These are phyloP conservation scores for Epithemia pelagica DNA, from an alignment of 108 stramenopile genomes.

Conservation along the genomic window DNA sequence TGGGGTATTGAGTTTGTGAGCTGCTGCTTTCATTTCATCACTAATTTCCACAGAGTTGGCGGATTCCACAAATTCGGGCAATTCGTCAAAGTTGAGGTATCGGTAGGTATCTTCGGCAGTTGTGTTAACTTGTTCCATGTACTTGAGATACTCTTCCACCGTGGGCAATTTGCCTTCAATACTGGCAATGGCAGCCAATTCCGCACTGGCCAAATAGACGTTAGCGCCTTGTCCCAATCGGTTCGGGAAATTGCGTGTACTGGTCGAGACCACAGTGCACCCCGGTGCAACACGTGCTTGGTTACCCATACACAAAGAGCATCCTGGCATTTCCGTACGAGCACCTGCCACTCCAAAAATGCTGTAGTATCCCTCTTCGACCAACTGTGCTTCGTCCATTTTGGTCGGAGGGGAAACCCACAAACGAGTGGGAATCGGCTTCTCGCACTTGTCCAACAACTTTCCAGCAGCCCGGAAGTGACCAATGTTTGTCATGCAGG, in stretches of 20 bases:
- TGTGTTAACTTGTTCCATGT: constrained; percentile 72
- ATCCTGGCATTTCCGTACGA: constrained; percentile 95
- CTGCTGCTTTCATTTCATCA: constrained; percentile 84
- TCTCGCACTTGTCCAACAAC: constrained; percentile 54
- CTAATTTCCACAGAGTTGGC: constrained; percentile 80
- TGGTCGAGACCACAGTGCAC: constrained; percentile 88
- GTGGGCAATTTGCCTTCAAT: constrained; percentile 87
- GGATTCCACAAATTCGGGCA: constrained; percentile 80
- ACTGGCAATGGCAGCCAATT: constrained; percentile 83
- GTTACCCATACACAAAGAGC: constrained; percentile 96
- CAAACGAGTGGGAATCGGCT: constrained; percentile 81
- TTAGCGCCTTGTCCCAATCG: constrained; percentile 93
- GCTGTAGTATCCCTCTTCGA: constrained; percentile 93
- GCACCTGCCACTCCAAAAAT: constrained; percentile 90
- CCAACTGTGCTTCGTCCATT: constrained; percentile 96
- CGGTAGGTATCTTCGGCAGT: constrained; percentile 91
- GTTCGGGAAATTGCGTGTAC: constrained; percentile 96
- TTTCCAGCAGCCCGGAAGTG: constrained; percentile 97
- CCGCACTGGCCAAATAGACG: constrained; percentile 89
- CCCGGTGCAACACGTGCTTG: constrained; percentile 92
- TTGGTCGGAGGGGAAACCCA: constrained; percentile 95
- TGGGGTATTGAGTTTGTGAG: constrained; percentile 42
- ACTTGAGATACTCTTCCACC: constrained; percentile 80
- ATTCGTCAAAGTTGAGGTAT: constrained; percentile 93
- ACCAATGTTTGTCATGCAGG: constrained; percentile 96